Evolutionary conservation across 192 early-diverging fungal genomes (phyloP).

Genomic region (Pecoramyces ruminantium): DNA sequence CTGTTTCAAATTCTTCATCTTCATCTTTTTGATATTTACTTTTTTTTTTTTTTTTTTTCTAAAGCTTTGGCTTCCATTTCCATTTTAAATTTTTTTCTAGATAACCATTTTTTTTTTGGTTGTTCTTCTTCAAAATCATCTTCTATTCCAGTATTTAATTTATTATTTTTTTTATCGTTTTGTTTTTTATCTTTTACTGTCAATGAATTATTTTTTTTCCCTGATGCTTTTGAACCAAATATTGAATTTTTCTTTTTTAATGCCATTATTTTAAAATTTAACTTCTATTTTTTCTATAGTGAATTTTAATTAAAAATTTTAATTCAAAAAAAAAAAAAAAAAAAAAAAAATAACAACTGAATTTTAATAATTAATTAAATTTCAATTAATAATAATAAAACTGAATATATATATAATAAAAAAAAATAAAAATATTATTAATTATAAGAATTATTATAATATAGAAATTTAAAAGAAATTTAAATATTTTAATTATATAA

Average conservation of each 20-base stretch:
- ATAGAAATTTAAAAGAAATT: too few species aligned
- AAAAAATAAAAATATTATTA: too few species aligned
- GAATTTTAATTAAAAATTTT: too few species aligned
- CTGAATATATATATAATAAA: too few species aligned
- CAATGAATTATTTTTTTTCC: conserved; percentile 3
- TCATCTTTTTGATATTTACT: conserved; percentile 3
- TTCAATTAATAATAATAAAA: too few species aligned
- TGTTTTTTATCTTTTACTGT: conserved; percentile 1
- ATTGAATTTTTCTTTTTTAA: not conserved
- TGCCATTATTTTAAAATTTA: too few species aligned
- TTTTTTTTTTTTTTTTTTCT: conserved; percentile 1
- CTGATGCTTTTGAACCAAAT: conserved; percentile 4
- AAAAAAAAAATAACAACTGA: too few species aligned
- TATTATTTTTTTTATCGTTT: conserved; percentile 1
- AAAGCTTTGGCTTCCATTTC: not conserved
- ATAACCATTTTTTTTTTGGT: not conserved
- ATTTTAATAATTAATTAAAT: too few species aligned
- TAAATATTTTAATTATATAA: too few species aligned
- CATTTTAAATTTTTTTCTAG: not conserved
- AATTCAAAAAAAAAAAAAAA: too few species aligned
- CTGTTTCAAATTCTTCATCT: conserved; percentile 19
- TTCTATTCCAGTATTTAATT: not conserved
- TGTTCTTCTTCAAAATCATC: not conserved
- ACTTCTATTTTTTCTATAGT: too few species aligned
- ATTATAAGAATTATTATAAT: too few species aligned